phyloP scores from a whole-genome alignment of 805 yeast species.

The Wickerhamomyces queroliae region DNA sequence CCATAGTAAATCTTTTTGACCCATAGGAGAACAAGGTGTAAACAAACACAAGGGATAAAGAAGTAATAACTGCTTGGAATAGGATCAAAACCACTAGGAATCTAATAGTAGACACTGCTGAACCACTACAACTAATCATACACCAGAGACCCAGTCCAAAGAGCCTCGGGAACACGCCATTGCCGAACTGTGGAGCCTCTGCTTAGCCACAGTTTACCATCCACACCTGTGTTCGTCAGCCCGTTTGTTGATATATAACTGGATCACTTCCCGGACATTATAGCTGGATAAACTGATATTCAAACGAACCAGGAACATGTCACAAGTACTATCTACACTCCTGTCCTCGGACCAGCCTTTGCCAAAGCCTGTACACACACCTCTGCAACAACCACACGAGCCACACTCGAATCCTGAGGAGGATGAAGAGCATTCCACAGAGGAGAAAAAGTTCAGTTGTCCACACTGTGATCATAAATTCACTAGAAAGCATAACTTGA shows the following conservation, averaged over 20 bases:
- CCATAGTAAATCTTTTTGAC: not conserved
- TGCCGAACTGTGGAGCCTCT: no score
- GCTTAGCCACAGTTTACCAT: not conserved
- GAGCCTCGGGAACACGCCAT: no score
- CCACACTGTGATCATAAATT: constrained; percentile 57
- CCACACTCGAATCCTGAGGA: not conserved
- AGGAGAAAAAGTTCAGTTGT: constrained; percentile 41
- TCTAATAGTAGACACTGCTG: no score
- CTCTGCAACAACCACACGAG: not conserved
- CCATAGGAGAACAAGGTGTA: no score
- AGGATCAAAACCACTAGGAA: no score
- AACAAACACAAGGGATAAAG: no score
- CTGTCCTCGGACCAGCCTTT: not conserved
- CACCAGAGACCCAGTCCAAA: no score
- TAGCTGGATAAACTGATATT: no score
- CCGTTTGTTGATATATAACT: not conserved
- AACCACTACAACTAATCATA: no score
- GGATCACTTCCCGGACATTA: no score
- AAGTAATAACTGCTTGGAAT: no score
- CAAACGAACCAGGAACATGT: not conserved
- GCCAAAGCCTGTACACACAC: not conserved
- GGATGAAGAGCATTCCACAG: not conserved
- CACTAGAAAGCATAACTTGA: constrained; percentile 69
- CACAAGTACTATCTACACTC: not conserved
- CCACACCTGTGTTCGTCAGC: not conserved